Base-by-base conservation (phyloP, 2,329 filamentous ascomycete species). In the Didymosphaeria variabile region DNA sequence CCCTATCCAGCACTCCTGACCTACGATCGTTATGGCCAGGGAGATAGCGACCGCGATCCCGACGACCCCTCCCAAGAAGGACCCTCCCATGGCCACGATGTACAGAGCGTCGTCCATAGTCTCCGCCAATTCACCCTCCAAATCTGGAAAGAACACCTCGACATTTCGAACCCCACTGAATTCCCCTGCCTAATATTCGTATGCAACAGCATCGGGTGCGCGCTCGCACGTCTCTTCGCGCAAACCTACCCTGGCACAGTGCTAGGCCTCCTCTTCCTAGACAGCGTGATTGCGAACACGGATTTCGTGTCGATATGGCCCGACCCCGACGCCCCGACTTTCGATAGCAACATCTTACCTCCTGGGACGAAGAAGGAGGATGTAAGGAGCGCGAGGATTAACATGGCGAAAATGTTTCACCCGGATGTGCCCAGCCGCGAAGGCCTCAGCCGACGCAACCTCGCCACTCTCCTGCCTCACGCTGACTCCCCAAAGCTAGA, bases 21-120 rank as follows among this genome's bases (percentile, higher is more conserved):
- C 47, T 88, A 88, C 63, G 86, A 88, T 71, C 84, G 86, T 45
- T 87, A 83, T 65, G 86, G 86, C 9, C 86, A 88, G 70, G 86
- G 85, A 10, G 81, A 76, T 66, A 82, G 70, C 51, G 84, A 85
- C n/a, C 70, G 73, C 3, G 84, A 87, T 52, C 81, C 75, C 15
- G 63, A 66, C 42, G 76, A 79, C 51, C 34, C 34, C 8, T 8
- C 7, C 4, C 5, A 57, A 61, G 46, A 65, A 79, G 9, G 68
- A 67, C 15, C 72, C 68, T 3, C 72, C 73, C 78, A 86, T 58
- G 83, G 80, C 6, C 85, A 87, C 63, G 83, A 86, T 63, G 73
- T 79, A 7, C 72, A 76, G 36, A 78, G 79, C 32, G 81, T 79
- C 34, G 78, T 82, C 2, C 70, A 72, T 40, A 82, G 85, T 58